phyloP scores from a whole-genome alignment of 1,139 yeast genomes.

The Debaryomyces udenii region DNA sequence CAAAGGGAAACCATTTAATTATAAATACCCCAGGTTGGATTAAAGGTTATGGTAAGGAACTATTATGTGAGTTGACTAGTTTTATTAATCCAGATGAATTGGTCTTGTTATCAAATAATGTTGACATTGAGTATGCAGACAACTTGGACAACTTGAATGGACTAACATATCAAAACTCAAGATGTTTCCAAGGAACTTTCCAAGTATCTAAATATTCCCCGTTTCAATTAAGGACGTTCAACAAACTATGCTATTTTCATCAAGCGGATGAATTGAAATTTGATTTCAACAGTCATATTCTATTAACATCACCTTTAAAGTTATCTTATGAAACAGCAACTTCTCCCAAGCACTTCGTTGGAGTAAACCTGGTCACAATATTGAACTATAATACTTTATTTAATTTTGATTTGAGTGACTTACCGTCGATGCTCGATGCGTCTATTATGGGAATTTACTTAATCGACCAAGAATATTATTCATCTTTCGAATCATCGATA shows the following conservation, averaged over 20 bases:
- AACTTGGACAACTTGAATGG: conserved; percentile 27
- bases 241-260: conserved; percentile 59
- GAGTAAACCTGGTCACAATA: conserved; percentile 41
- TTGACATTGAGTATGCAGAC: conserved; percentile 25
- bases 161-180: conserved; percentile 23
- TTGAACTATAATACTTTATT: conserved; percentile 32
- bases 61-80: conserved; percentile 54
- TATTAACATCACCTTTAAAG: conserved; percentile 50
- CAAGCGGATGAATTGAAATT: conserved; percentile 28
- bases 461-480: conserved; percentile 24
- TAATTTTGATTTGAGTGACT: conserved; percentile 38
- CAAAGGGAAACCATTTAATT: conserved; percentile 49
- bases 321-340: conserved; percentile 41
- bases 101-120: conserved; percentile 34
- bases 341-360: conserved; percentile 27
- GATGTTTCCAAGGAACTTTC: conserved; percentile 32
- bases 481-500: conserved; percentile 6
- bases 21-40: conserved; percentile 94
- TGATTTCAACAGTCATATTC: conserved; percentile 52
- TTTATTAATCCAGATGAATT: conserved; percentile 58
- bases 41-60: conserved; percentile 80
- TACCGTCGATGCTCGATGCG: conserved; percentile 52
- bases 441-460: conserved; percentile 54
- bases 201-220: conserved; percentile 47
- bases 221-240: conserved; percentile 54